Evolutionary conservation across 2,329 filamentous ascomycete genomes (phyloP), one percentile per base, ranked within the genome.

Genomic region (Penicillium sp.): DNA sequence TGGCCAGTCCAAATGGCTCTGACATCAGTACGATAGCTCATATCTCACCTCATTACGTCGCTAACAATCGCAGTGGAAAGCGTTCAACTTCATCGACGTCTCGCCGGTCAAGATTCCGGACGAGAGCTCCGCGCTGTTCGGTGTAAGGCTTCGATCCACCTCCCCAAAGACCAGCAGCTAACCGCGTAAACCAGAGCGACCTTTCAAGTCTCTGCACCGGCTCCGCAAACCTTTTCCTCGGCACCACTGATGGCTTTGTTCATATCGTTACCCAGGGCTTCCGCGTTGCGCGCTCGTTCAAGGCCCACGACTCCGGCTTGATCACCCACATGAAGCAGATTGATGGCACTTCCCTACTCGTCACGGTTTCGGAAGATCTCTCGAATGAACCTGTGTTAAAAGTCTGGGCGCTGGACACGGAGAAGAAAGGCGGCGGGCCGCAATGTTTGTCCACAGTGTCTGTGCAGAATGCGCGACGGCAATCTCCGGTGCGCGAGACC

Each of bases 1-100:
- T 72, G 71, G 69, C 63, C 63, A 60, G 61, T 63, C 55, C 62
- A 71, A 67, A 75, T 75, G 72, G 72, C 72, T 63, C 52, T 75
- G 64, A 74, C 70, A 67, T 74, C 72, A 65, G 72, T 75, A 66
- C 52, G 63, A 25, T 10, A 10, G 9, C 1, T 6, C 14, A 5
- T 2, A 5, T 28, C 3, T 4, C 3, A 3, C 10, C 31, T 14
- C 13, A 38, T 20, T 2, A n/a, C 5, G 10, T 27, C 14, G 24
- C 46, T 57, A 39, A 58, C 47, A 44, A 4, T 5, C 8, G 7
- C 60, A 96, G 92, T 97, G 94, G 92, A 96, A 96, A 88, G 87
- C 88, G 63, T 99, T 99, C 79, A 92, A 95, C 81, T 99, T 99
- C 86, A 97, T 99, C 83, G 90, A 96, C 76, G 90, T 95, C 72